These are phyloP conservation scores for Russula lepida DNA, from an alignment of 768 basidiomycete species.

Conservation along the genomic window DNA sequence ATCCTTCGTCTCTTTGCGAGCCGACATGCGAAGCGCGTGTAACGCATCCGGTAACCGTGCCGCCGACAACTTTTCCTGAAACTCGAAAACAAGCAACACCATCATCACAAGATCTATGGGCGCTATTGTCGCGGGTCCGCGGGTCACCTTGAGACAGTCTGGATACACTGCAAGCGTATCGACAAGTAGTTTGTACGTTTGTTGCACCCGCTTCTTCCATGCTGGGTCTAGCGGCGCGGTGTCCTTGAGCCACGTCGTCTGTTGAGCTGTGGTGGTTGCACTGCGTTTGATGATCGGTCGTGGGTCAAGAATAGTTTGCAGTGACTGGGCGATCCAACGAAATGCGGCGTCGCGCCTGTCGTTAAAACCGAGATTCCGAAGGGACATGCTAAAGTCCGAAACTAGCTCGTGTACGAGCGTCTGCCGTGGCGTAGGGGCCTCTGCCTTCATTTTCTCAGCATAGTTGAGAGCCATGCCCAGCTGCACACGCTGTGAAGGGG, in stretches of 20 bases:
- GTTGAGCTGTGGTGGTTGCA: slow-evolving; percentile 29
- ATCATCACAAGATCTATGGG: slow-evolving; percentile 21
- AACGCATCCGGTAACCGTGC: slow-evolving; percentile 9
- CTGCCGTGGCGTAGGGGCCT: slow-evolving; percentile 22
- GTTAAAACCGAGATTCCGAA: slow-evolving; percentile 42
- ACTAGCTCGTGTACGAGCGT: slow-evolving; percentile 19
- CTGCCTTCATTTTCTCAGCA: slow-evolving; percentile 27
- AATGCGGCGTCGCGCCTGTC: slow-evolving; percentile 45
- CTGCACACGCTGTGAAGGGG: slow-evolving; percentile 24
- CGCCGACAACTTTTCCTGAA: not conserved
- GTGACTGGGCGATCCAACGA: slow-evolving; percentile 46
- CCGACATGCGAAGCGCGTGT: slow-evolving; percentile 8
- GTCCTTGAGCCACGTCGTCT: slow-evolving; percentile 45
- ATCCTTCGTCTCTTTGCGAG: slow-evolving; percentile 14
- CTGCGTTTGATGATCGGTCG: slow-evolving; percentile 28
- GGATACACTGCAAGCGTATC: slow-evolving; percentile 9
- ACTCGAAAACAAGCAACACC: slow-evolving; percentile 14
- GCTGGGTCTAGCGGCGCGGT: not conserved
- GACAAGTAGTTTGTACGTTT: slow-evolving; percentile 12
- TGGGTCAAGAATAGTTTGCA: slow-evolving; percentile 41
- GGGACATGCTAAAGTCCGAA: slow-evolving; percentile 13
- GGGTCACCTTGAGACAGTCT: slow-evolving; percentile 10
- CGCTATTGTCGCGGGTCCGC: slow-evolving; percentile 17
- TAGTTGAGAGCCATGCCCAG: slow-evolving; percentile 25
- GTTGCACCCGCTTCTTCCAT: slow-evolving; percentile 10